These are phyloP conservation scores for Trichoderma breve DNA, from an alignment of 2,329 filamentous ascomycete species.

Conservation along the genomic window DNA sequence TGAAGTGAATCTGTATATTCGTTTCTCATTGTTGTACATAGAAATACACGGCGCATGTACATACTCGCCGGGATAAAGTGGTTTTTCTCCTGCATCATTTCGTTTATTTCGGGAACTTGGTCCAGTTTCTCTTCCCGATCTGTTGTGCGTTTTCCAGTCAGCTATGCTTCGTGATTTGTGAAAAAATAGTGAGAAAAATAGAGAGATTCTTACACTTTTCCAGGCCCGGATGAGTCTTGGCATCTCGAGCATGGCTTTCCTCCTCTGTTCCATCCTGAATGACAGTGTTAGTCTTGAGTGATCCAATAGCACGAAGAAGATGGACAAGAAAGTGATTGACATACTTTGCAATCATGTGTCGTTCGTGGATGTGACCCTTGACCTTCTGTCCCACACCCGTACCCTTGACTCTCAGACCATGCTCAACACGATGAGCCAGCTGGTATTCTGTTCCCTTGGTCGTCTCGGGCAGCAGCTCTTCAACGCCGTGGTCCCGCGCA, in stretches of 20 bases:
- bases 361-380: constrained; percentile 93
- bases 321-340: constrained; percentile 30
- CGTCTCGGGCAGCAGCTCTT: constrained; percentile 74
- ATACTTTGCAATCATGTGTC: constrained; percentile 73
- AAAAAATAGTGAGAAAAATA: background rate
- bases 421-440: constrained; percentile 70
- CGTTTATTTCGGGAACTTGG: constrained; percentile 55
- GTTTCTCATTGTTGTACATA: constrained; percentile 29
- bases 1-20: constrained; percentile 14
- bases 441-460: constrained; percentile 71
- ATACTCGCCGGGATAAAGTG: constrained; percentile 16
- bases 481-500: constrained; percentile 73
- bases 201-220: constrained; percentile 69
- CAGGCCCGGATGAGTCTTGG: constrained; percentile 85
- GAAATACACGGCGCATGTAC: constrained; percentile 37
- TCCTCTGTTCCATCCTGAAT: constrained; percentile 76
- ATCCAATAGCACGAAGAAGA: background rate
- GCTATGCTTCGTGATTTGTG: background rate
- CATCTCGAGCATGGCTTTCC: constrained; percentile 93
- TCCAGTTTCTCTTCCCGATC: constrained; percentile 57
- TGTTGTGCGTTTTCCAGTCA: constrained; percentile 28
- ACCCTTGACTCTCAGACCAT: constrained; percentile 82
- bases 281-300: constrained; percentile 20
- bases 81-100: background rate
- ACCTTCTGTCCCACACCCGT: constrained; percentile 90